A percentile compares a stretch with the other conserved stretches of the same genome.
Conservation (phyloP, 2,329 filamentous ascomycete genomes). For the Myotisia sp. region DNA sequence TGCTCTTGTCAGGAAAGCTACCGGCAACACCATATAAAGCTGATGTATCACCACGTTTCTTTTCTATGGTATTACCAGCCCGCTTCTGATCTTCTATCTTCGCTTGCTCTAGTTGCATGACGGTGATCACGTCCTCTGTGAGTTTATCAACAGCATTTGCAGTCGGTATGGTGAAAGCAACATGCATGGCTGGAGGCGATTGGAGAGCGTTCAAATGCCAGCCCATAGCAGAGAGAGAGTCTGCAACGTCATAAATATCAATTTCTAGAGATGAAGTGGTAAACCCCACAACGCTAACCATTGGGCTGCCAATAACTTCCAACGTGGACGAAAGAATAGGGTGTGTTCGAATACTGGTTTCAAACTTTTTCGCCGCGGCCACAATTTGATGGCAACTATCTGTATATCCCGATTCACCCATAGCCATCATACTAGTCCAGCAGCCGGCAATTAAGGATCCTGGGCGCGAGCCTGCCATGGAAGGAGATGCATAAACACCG, state of each 20-base stretch:
- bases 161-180: constrained; percentile 83
- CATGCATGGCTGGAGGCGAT: constrained; percentile 78
- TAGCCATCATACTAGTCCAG: constrained; percentile 81
- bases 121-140: constrained; percentile 50
- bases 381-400: constrained; percentile 79
- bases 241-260: constrained; percentile 86
- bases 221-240: constrained; percentile 67
- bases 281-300: constrained; percentile 86
- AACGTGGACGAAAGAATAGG: constrained; percentile 58
- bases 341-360: constrained; percentile 55
- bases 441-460: constrained; percentile 90
- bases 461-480: constrained; percentile 78
- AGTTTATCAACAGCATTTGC: constrained; percentile 67
- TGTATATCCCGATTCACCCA: constrained; percentile 79
- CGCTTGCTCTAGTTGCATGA: constrained; percentile 55
- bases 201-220: constrained; percentile 97
- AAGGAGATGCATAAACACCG: constrained; percentile 87
- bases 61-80: constrained; percentile 42
- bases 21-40: constrained; percentile 92
- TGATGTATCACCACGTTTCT: constrained; percentile 54
- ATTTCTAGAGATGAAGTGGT: constrained; percentile 53
- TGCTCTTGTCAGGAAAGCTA: constrained; percentile 85
- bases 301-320: constrained; percentile 65
- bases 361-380: constrained; percentile 69
- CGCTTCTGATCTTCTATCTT: constrained; percentile 56